Evolutionary conservation across 768 basidiomycete genomes (phyloP), one percentile per base, ranked within the genome.

Genomic region (Myochromella boudieri): DNA sequence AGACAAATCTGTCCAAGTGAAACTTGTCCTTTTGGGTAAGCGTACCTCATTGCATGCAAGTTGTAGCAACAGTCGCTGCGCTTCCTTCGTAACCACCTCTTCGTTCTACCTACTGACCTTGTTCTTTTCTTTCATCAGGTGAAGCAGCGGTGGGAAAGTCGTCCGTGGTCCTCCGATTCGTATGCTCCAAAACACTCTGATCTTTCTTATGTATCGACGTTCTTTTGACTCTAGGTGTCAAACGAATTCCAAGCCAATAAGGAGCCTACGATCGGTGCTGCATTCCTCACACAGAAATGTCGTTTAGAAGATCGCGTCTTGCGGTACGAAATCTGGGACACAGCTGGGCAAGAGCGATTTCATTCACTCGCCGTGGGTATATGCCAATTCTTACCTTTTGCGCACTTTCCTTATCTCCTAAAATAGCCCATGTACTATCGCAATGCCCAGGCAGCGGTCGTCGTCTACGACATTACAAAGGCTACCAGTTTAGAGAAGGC

Each of bases 181-280:
- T 97, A 66, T 57, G 88, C 73, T 32, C 20, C 41, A 41, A 26
- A 39, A 42, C 17, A 21, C 15, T 40, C 20, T 27, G 22, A 26
- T 31, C 22, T 31, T 42, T 37, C 41, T 49, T 22, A 25, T 57
- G 54, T 39, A 36, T 45, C 54, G 36, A 57, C 51, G 22, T 56
- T 52, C 37, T 42, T 38, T 21, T 46, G 26, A 31, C 41, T 49
- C 31, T 47, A 93, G 91, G 91, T 93, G 43, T 88, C 88, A 64
- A 93, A 98, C 71, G 95, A 99, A 67, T 99, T 98, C 68, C 95
- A 97, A 68, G 84, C 91, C 51, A 97, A 98, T 80, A 98, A 97
- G 68, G 94, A 97, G 61, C 95, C 95, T 8, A 99, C 95, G 20
- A 98, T 99, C 60, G 95, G 95, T 27, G 95, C 95, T 42, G 95